Evolutionary conservation across 2,329 filamentous ascomycete genomes (phyloP).

Genomic region (Fusarium subglutinans): DNA sequence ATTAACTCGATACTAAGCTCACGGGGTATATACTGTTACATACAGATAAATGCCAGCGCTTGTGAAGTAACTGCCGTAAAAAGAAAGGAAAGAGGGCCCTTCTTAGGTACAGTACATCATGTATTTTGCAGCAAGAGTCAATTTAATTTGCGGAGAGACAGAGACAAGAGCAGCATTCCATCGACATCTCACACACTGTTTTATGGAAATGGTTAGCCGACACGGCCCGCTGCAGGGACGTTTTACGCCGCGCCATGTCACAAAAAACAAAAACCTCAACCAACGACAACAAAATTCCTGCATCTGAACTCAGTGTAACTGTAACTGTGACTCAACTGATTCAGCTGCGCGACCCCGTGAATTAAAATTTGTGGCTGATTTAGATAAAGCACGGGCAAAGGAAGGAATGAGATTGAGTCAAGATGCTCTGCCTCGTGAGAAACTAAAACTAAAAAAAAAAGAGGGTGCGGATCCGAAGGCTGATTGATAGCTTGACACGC

Average conservation of each 20-base stretch:
- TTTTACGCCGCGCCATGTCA: conserved; percentile 13
- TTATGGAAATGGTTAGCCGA: conserved; percentile 33
- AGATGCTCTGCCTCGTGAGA: background rate
- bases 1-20: background rate
- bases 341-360: background rate
- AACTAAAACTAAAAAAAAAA: too few relatives aligned
- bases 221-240: conserved; percentile 40
- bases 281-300: background rate
- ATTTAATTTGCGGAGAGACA: background rate
- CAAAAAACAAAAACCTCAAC: background rate
- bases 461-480: background rate
- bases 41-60: background rate
- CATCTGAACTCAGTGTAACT: background rate
- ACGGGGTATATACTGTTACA: too few relatives aligned
- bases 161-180: background rate
- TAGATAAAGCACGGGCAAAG: background rate
- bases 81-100: background rate
- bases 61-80: background rate
- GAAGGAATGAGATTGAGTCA: conserved; percentile 1
- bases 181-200: background rate
- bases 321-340: background rate
- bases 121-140: background rate
- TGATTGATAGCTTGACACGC: background rate
- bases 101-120: background rate
- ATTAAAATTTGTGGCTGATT: background rate